These are phyloP conservation scores for Phytophthora cryptogea DNA, from an alignment of 352 stramenopile genomes.

Conservation along the genomic window DNA sequence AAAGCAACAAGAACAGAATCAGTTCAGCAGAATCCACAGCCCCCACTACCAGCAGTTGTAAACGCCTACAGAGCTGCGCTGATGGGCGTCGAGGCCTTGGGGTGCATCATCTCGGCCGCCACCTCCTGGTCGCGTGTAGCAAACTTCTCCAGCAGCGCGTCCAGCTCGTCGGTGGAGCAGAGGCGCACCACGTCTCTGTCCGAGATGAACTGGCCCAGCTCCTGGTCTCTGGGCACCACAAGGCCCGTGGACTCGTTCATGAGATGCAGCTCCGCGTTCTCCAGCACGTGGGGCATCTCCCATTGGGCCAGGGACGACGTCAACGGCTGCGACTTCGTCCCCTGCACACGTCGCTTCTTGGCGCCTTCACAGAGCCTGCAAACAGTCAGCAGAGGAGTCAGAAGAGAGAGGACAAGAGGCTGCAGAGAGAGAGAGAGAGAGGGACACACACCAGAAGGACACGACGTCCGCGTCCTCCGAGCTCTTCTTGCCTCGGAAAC, in stretches of 20 bases:
- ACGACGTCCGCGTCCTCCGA: constrained; percentile 47
- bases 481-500: constrained; percentile 54
- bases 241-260: constrained; percentile 80
- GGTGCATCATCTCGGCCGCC: constrained; percentile 67
- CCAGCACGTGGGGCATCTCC: constrained; percentile 47
- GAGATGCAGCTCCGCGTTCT: constrained; percentile 54
- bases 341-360: constrained; percentile 68
- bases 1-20: neutral
- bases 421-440: too few species aligned
- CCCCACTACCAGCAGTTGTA: neutral
- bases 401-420: too few species aligned
- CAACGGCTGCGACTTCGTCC: constrained; percentile 52
- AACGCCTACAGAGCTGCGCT: constrained; percentile 54
- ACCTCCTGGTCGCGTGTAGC: constrained; percentile 57
- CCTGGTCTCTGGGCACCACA: constrained; percentile 57
- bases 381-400: neutral
- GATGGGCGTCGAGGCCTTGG: constrained; percentile 57
- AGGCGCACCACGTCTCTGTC: constrained; percentile 78
- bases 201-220: constrained; percentile 65
- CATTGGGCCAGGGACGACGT: constrained; percentile 46
- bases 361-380: constrained; percentile 70
- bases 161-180: constrained; percentile 61
- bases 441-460: constrained; percentile 55
- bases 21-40: neutral
- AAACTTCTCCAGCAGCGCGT: constrained; percentile 72